A percentile compares a stretch with the other conserved stretches of the same genome.
phyloP scores from a whole-genome alignment of 345 rosid genomes.

The Schrenkiella parvula region DNA sequence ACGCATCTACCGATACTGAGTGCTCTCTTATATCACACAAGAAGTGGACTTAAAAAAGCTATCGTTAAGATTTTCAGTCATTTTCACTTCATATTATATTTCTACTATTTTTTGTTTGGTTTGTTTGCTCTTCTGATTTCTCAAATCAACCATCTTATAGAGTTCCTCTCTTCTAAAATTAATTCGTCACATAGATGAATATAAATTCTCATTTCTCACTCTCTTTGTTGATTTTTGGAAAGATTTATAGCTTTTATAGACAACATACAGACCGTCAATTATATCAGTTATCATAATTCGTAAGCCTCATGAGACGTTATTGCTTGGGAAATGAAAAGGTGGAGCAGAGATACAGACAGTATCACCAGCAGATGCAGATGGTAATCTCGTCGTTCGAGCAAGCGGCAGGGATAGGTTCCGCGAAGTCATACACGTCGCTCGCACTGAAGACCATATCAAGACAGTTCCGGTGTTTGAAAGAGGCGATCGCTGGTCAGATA shows the following conservation, averaged over 20 bases:
- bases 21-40: slow-evolving; percentile 29
- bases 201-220: neutral
- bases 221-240: neutral
- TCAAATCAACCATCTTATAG: slow-evolving; percentile 9
- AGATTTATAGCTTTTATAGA: neutral
- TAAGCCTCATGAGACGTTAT: slow-evolving; percentile 14
- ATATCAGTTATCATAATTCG: neutral
- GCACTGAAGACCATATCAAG: slow-evolving; percentile 90
- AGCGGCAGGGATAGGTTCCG: slow-evolving; percentile 83
- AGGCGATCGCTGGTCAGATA: slow-evolving; percentile 83
- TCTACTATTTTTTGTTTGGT: neutral
- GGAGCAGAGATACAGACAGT: slow-evolving; percentile 96
- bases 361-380: slow-evolving; percentile 92
- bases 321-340: slow-evolving; percentile 45
- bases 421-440: slow-evolving; percentile 82
- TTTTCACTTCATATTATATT: slow-evolving; percentile 28
- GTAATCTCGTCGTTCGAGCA: slow-evolving; percentile 86
- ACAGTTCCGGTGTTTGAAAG: slow-evolving; percentile 92
- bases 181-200: neutral
- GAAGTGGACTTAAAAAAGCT: slow-evolving; percentile 24
- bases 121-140: neutral
- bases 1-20: neutral
- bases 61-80: slow-evolving; percentile 12
- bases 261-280: neutral
- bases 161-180: neutral